Evolutionary conservation across 352 stramenopile species (phyloP), one percentile per base, ranked within the genome.

Genomic region (Phytophthora pinifolia): DNA sequence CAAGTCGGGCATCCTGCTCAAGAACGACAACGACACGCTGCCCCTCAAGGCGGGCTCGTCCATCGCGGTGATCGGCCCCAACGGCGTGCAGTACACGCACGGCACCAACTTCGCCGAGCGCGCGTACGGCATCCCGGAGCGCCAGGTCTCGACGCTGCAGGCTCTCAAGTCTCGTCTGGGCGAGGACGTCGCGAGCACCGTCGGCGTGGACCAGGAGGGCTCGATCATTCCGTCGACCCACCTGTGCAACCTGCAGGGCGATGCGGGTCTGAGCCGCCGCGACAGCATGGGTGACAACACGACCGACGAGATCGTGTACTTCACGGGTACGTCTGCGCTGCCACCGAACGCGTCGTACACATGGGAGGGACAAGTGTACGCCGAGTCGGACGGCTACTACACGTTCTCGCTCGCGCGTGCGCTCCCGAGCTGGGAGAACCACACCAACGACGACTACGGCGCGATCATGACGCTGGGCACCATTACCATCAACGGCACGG

Each of bases 1-100:
- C 51, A 70, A 67, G 50, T 70, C 62, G 25, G 62, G 62, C 17
- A 41, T 70, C 17, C 51, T 70, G 46, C 62, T 70, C 34, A 70
- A 67, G 42, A 70, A 67, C 36, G 42, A 59, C 20, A 70, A 70
- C 46, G 34, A 46, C 41, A 54, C 58, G 22, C 33, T 70, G 41
- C 62, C 57, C 6, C 32, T 70, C 32, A 47, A 47, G 38, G 30
- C 43, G n/a, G 47, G 42, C 17, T 41, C 47, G 22, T 63, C 62
- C 17, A 59, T 70, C 51, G 62, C 62, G 0, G 51, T 70, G 25
- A 70, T 70, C 30, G 62, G 62, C n/a, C 62, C 62, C 41, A 70
- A 70, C 46, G 62, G 62, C 15, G 50, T 70, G 46, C 56, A 70
- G 29, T 70, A 70, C 57, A 67, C 62, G 48, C 61, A 69, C 54